Base-by-base conservation (phyloP, 768 basidiomycete genomes). In the Tulasnella sp. region DNA sequence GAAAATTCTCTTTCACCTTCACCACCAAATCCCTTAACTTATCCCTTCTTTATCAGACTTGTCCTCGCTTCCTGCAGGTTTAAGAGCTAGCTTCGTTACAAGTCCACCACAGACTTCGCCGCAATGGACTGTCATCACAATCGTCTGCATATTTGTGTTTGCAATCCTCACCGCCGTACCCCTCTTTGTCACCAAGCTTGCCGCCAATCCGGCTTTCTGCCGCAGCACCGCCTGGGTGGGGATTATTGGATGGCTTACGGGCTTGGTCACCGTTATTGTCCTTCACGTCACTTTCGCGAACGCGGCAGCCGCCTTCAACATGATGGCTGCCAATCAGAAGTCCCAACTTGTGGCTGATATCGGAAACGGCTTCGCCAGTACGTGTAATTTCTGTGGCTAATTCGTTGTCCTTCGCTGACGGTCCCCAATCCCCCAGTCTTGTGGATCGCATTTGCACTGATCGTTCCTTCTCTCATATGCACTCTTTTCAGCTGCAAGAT, bases 301-400 rank as follows among this genome's bases (percentile, higher is more conserved):
- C 48, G 49, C 47, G 41, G 15, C 24, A 17, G 27, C 38, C 7
- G 26, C 19, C 19, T 62, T 62, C 56, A 58, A 58, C 29, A 45
- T 38, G 11, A 32, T 29, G 19, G 56, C 56, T 30, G 56, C 56
- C 10, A 58, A 29, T 23, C 34, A 45, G 3, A 50, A 30, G 4
- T 24, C 30, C 4, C 17, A 26, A 41, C 51, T 62, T 29, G 50
- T 52, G 17, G 61, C 61, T 29, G 45, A 15, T 21, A 26, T 62
- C 30, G 49, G 56, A n/a, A 62, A 62, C 30, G 61, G 61, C 15
- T 62, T 62, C 56, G 58, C 61, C 17, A 50, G 58, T 59, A 19
- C 21, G 5, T 45, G 13, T 7, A 44, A 38, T 21, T 41, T n/a
- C n/a, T n/a, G n/a, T n/a, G n/a, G n/a, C n/a, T n/a, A n/a, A 19